phyloP scores from a whole-genome alignment of 768 basidiomycete species.

The Lanmaoa rubissima region DNA sequence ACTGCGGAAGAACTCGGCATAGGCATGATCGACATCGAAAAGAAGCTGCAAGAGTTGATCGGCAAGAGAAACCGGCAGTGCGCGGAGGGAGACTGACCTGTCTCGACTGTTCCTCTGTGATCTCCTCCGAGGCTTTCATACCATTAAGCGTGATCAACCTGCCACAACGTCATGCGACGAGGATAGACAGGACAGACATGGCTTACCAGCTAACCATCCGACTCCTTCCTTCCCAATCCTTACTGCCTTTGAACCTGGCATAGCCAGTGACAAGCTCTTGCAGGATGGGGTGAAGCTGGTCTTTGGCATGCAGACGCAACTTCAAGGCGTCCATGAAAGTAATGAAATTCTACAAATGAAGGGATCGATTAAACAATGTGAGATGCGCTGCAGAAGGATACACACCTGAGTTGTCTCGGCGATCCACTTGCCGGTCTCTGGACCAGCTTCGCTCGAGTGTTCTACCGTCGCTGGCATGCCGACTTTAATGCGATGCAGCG shows the following conservation, averaged over 20 bases:
- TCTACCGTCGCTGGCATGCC: slow-evolving; percentile 97
- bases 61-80: background rate
- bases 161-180: background rate
- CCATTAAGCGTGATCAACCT: slow-evolving; percentile 96
- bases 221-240: slow-evolving; percentile 95
- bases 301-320: slow-evolving; percentile 90
- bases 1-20: slow-evolving; percentile 89
- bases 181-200: background rate
- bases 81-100: slow-evolving; percentile 51
- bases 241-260: slow-evolving; percentile 90
- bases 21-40: slow-evolving; percentile 97
- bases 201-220: slow-evolving; percentile 86
- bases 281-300: slow-evolving; percentile 91
- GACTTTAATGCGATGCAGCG: slow-evolving; percentile 83
- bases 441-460: slow-evolving; percentile 88
- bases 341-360: slow-evolving; percentile 77
- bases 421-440: slow-evolving; percentile 95
- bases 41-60: slow-evolving; percentile 52
- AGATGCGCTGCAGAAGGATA: background rate
- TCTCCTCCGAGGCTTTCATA: slow-evolving; percentile 96
- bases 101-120: slow-evolving; percentile 91
- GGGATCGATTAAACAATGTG: background rate
- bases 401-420: slow-evolving; percentile 93
- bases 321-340: slow-evolving; percentile 99
- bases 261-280: slow-evolving; percentile 96